Evolutionary conservation across 495 filamentous ascomycete genomes (phyloP).

Genomic region (Hypoxylon subgilvum): DNA sequence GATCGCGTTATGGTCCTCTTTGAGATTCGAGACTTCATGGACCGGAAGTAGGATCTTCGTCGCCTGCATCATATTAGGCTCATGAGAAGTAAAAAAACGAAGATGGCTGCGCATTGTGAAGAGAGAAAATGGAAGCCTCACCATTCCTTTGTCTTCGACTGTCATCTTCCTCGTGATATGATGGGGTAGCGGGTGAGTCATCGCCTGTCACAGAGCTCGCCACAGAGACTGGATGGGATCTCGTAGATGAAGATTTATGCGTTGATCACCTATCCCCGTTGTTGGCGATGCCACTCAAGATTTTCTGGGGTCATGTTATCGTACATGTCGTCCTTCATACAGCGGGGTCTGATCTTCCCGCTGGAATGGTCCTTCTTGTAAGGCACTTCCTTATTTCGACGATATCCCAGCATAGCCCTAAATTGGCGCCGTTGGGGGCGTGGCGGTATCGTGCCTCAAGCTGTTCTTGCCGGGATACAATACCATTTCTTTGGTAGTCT

Average conservation of each 20-base stretch:
- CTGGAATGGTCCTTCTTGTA: constrained; percentile 11
- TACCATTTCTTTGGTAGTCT: no score
- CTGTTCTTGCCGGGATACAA: no score
- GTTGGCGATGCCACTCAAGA: neutral
- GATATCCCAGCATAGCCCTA: neutral
- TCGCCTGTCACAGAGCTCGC: constrained; percentile 54
- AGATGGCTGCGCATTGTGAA: no score
- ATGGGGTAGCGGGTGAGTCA: constrained; percentile 64
- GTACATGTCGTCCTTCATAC: constrained; percentile 8
- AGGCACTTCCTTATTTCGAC: neutral
- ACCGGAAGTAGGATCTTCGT: no score
- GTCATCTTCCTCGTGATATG: constrained; percentile 55
- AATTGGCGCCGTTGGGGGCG: constrained; percentile 1
- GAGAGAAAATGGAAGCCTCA: constrained; percentile 50
- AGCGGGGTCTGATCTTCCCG: neutral
- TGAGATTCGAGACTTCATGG: no score
- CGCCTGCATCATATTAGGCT: no score
- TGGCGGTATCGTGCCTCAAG: neutral
- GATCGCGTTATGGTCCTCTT: no score
- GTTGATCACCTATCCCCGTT: no score
- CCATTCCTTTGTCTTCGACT: constrained; percentile 52
- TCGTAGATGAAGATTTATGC: constrained; percentile 30
- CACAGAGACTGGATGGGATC: constrained; percentile 54
- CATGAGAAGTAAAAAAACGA: no score
- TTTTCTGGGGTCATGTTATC: constrained; percentile 4